phyloP scores from a whole-genome alignment of 768 basidiomycete species.

The Punctularia strigosozonata region DNA sequence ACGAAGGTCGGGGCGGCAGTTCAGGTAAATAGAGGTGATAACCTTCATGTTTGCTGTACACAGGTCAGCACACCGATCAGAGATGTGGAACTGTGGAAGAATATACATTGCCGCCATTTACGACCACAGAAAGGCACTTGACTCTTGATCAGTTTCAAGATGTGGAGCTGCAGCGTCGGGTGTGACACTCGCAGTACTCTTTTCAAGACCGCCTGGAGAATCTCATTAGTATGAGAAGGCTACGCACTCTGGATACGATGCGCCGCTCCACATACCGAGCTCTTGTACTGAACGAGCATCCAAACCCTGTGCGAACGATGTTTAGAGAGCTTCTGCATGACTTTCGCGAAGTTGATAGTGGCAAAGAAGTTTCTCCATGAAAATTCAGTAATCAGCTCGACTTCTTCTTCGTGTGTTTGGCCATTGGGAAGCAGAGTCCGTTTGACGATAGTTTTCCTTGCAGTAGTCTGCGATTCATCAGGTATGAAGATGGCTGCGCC shows the following conservation, averaged over 20 bases:
- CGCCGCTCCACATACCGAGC: conserved; percentile 51
- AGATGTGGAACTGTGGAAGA: conserved; percentile 1
- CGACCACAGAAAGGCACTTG: conserved; percentile 97
- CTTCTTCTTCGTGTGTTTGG: conserved; percentile 69
- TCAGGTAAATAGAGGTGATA: conserved; percentile 95
- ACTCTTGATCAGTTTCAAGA: conserved; percentile 95
- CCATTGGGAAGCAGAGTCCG: conserved; percentile 57
- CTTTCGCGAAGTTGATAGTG: conserved; percentile 93
- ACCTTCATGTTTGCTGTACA: conserved; percentile 97
- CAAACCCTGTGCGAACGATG: conserved; percentile 88
- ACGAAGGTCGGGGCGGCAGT: conserved; percentile 90
- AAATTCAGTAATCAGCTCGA: conserved; percentile 88
- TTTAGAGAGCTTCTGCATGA: conserved; percentile 97
- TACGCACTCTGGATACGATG: not conserved
- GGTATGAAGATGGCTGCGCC: no score
- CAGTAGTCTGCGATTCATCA: conserved; percentile 53
- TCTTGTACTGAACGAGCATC: conserved; percentile 97
- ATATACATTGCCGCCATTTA: conserved; percentile 92
- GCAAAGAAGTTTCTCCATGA: conserved; percentile 98
- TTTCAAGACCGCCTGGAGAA: conserved; percentile 79
- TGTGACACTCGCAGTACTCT: conserved; percentile 90
- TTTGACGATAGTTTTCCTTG: conserved; percentile 48
- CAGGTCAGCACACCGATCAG: conserved; percentile 2
- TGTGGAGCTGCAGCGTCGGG: conserved; percentile 86
- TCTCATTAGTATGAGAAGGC: conserved; percentile 1